Evolutionary conservation across 768 basidiomycete genomes (phyloP).

Genomic region (Lactarius quietus): DNA sequence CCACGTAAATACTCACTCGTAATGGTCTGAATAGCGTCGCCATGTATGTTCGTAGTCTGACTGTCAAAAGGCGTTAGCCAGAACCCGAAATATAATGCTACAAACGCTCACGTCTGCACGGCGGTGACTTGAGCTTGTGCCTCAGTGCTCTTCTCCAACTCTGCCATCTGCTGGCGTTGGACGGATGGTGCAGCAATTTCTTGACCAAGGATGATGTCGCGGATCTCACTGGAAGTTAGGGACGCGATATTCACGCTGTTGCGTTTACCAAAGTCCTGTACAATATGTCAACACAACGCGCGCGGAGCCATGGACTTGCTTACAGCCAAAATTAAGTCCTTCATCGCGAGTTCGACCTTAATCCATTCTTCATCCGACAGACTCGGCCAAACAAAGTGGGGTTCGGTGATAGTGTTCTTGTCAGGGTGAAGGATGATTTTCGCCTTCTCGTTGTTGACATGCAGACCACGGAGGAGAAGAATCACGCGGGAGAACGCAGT

Average conservation of each 20-base stretch:
- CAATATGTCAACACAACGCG: slow-evolving; percentile 25
- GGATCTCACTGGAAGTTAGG: slow-evolving; percentile 91
- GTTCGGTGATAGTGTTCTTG: slow-evolving; percentile 94
- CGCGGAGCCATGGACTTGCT: slow-evolving; percentile 26
- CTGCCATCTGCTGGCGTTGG: slow-evolving; percentile 99
- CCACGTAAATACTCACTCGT: slow-evolving; percentile 58
- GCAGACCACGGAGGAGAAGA: slow-evolving; percentile 92
- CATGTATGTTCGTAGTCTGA: slow-evolving; percentile 97
- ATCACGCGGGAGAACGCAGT: slow-evolving; percentile 98
- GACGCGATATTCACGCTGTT: slow-evolving; percentile 99
- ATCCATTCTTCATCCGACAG: slow-evolving; percentile 96
- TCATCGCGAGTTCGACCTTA: slow-evolving; percentile 98
- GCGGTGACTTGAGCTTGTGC: slow-evolving; percentile 95
- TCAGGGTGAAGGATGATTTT: slow-evolving; percentile 98
- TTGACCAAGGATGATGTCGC: slow-evolving; percentile 98
- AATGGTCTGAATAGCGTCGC: slow-evolving; percentile 91
- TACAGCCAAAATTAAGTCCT: slow-evolving; percentile 90
- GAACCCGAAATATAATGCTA: slow-evolving; percentile 1
- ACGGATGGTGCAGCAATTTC: slow-evolving; percentile 95
- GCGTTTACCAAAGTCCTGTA: slow-evolving; percentile 93
- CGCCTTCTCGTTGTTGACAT: slow-evolving; percentile 99
- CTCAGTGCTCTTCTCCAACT: slow-evolving; percentile 94
- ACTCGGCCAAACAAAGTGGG: slow-evolving; percentile 97
- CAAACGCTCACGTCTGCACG: slow-evolving; percentile 67
- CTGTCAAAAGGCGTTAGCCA: slow-evolving; percentile 34